Evolutionary conservation across 495 filamentous ascomycete genomes (phyloP), one percentile per base, ranked within the genome.

Genomic region (Neohortaea acidophila): DNA sequence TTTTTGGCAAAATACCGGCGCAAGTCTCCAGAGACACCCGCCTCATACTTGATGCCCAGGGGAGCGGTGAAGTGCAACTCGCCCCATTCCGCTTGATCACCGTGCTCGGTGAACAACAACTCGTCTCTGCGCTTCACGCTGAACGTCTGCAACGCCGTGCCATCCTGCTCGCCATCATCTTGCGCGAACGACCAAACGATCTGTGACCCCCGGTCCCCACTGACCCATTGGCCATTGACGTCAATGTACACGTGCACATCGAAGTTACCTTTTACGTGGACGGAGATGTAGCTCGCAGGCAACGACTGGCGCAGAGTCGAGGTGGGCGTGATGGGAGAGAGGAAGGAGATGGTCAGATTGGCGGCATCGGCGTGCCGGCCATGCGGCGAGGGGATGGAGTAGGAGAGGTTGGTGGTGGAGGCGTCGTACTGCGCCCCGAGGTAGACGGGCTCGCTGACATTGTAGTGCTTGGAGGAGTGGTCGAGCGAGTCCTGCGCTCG

Each of bases 261-360:
- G 35, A 77, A 70, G 36, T 62, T 64, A 23, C 83, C 84, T 41
- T 73, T 65, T 15, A 81, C 82, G 51, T 78, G 59, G 23, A 92
- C 68, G 7, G 75, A 79, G 28, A 94, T 40, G 52, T 96, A 96
- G 26, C 78, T 77, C 11, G 85, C 87, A 20, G 87, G 87, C 26
- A 96, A 76, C 20, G 82, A 78, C 65, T 96, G 87, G 49, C 85
- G 73, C 44, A 93, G 62, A 36, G 84, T 93, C 39, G 86, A 94
- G 3, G 83, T 83, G 2, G 85, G 84, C 0, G 87, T 96, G 31
- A 96, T 83, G 4, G 87, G 87, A 17, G 85, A 93, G 25, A 93
- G 67, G 59, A 94, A 94, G 2, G 85, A 87, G 17, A 94, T 67
- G 2, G 71, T 73, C 38, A 96, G 58, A 38, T 76, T 70, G 12